These are phyloP conservation scores for Thermochaetoides thermophila DNA, from an alignment of 495 filamentous ascomycete species.

Conservation along the genomic window DNA sequence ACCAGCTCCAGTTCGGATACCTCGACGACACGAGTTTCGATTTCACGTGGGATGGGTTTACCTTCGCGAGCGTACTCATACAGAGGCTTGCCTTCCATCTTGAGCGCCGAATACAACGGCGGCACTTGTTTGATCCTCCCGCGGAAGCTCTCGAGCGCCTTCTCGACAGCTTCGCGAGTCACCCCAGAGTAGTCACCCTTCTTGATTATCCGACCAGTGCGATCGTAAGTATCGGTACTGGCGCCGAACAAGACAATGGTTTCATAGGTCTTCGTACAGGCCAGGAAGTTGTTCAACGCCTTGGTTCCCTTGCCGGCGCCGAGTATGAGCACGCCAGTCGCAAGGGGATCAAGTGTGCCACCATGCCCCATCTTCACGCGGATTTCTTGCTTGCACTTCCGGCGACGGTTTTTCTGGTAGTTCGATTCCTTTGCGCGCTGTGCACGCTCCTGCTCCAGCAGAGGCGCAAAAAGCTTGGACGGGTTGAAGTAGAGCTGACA, in stretches of 20 bases:
- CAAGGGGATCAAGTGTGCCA: conserved; percentile 87
- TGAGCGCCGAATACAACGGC: conserved; percentile 81
- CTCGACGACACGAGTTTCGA: conserved; percentile 63
- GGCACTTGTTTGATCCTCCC: conserved; percentile 85
- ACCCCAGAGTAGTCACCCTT: conserved; percentile 61
- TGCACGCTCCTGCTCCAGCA: conserved; percentile 45
- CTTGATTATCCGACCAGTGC: conserved; percentile 63
- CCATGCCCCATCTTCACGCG: conserved; percentile 93
- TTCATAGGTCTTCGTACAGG: conserved; percentile 87
- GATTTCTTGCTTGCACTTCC: conserved; percentile 34
- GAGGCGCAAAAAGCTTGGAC: conserved; percentile 62
- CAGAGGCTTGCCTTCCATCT: conserved; percentile 75
- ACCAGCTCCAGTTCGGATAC: conserved; percentile 61
- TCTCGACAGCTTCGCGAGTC: conserved; percentile 61
- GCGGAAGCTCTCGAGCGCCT: conserved; percentile 58
- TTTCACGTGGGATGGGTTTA: conserved; percentile 66
- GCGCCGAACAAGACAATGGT: conserved; percentile 78
- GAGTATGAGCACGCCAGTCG: conserved; percentile 78
- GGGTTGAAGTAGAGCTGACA: conserved; percentile 68
- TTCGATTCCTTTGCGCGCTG: conserved; percentile 36
- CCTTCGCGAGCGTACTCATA: conserved; percentile 95
- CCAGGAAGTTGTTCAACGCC: conserved; percentile 55
- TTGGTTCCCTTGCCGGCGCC: conserved; percentile 87
- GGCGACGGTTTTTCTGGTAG: conserved; percentile 39
- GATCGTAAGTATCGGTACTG: conserved; percentile 85